Evolutionary conservation across 176 grass and related monocot species (phyloP), one percentile per base, ranked within the genome.

Genomic region (Otatea glauca): DNA sequence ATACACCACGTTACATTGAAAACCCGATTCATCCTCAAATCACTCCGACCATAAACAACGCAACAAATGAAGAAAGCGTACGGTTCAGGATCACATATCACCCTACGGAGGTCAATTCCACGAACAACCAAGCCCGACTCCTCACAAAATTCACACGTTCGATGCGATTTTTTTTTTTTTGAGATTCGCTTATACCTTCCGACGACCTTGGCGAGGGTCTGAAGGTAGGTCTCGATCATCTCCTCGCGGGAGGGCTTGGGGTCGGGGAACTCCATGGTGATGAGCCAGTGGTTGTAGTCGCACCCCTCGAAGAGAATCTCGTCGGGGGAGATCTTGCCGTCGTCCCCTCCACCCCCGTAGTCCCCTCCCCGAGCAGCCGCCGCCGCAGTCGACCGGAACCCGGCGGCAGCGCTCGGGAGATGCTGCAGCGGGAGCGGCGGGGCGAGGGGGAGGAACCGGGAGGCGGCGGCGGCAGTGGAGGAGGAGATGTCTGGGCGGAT

Each of bases 231-330:
- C 87, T 98, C 96, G 58, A 95, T 87, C 96, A 98, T 98, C 89
- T 93, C 93, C 55, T 98, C 93, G 18, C 86, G 91, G n/a, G 93
- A 77, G 1, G 96, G 91, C 68, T 94, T 91, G 25, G 96, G 92
- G n/a, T 95, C 93, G 5, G 93, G 89, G 86, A 98, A 98, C 25
- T 98, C 93, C 93, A 98, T 98, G 60, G 96, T 98, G 85, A 98
- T 95, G 83, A 98, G 88, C 96, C 93, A 98, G 89, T 98, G 91
- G 56, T 95, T 98, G 89, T 92, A 98, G 67, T 98, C 96, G 82
- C 96, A 98, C 5, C 96, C 95, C 83, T 98, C 93, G 54, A 95
- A 95, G 68, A 93, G 85, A 71, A 98, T 95, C 70, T 98, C 96
- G 3, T 95, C 93, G 68, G 93, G 91, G 45, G 75, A 70, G 38